phyloP scores from a whole-genome alignment of 768 basidiomycete genomes.

The Macrolepiota albuminosa region DNA sequence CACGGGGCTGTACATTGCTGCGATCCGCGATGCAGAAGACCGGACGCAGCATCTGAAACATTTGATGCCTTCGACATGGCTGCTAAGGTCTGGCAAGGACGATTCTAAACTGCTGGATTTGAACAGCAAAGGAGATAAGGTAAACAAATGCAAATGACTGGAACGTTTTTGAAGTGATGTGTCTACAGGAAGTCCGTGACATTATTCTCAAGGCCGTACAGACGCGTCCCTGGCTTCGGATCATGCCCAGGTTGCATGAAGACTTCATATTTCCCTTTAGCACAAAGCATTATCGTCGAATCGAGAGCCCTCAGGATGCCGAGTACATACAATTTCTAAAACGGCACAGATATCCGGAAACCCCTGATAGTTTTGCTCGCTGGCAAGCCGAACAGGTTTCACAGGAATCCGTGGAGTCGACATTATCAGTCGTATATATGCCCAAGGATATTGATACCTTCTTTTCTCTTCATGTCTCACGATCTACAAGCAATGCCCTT shows the following conservation, averaged over 20 bases:
- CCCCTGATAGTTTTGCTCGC: background rate
- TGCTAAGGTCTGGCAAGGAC: background rate
- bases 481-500: background rate
- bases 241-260: background rate
- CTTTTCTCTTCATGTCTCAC: background rate
- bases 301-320: background rate
- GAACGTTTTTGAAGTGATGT: too few relatives aligned
- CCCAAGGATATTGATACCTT: background rate
- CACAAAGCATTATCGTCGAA: background rate
- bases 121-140: background rate
- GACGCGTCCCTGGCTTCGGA: background rate
- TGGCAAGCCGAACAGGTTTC: background rate
- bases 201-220: background rate
- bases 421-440: too few relatives aligned
- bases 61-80: background rate
- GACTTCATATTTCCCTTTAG: background rate
- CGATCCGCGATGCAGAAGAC: constrained; percentile 11
- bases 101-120: background rate
- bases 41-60: background rate
- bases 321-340: background rate
- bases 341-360: background rate
- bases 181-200: background rate
- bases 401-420: background rate
- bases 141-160: background rate
- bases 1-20: constrained; percentile 13